A percentile compares a stretch with the other conserved stretches of the same genome.
phyloP scores from a whole-genome alignment of 2,329 filamentous ascomycete genomes.

The Neurospora crassa region DNA sequence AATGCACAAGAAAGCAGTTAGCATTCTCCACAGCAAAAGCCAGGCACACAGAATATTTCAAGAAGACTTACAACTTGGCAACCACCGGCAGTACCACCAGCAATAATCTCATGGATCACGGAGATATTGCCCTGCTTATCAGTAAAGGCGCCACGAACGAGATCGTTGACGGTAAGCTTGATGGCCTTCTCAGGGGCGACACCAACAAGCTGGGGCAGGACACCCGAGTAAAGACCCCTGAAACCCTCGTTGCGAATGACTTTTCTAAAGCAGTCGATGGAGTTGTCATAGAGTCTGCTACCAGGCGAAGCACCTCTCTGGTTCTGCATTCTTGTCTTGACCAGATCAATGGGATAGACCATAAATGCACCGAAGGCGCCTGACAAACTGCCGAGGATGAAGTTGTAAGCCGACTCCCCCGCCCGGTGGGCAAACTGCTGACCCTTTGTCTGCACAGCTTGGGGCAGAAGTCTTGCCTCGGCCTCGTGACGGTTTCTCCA shows the following conservation, averaged over 20 bases:
- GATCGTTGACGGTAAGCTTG: constrained; percentile 95
- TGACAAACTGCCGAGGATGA: constrained; percentile 77
- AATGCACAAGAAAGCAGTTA: constrained; percentile 4
- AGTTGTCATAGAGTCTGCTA: constrained; percentile 92
- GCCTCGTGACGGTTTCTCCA: constrained; percentile 61
- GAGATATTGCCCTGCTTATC: constrained; percentile 67
- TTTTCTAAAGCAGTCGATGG: constrained; percentile 87
- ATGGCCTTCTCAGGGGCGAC: constrained; percentile 99
- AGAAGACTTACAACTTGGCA: constrained; percentile 83
- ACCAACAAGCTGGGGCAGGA: constrained; percentile 88
- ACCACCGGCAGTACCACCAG: constrained; percentile 80
- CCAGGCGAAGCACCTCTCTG: constrained; percentile 77
- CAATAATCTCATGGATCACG: constrained; percentile 63
- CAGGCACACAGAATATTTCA: neutral
- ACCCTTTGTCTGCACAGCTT: constrained; percentile 35
- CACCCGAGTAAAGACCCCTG: constrained; percentile 83
- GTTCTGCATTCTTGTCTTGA: constrained; percentile 98
- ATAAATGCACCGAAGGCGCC: constrained; percentile 98
- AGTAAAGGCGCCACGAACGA: constrained; percentile 69
- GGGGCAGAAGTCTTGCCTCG: constrained; percentile 25
- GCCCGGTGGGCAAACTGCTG: constrained; percentile 52
- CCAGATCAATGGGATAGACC: constrained; percentile 97
- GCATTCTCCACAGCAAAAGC: neutral
- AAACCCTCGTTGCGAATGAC: constrained; percentile 89
- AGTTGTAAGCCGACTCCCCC: constrained; percentile 79